Evolutionary conservation across 148 eudicot species (phyloP).

Genomic region (Rhododendron williamsianum): DNA sequence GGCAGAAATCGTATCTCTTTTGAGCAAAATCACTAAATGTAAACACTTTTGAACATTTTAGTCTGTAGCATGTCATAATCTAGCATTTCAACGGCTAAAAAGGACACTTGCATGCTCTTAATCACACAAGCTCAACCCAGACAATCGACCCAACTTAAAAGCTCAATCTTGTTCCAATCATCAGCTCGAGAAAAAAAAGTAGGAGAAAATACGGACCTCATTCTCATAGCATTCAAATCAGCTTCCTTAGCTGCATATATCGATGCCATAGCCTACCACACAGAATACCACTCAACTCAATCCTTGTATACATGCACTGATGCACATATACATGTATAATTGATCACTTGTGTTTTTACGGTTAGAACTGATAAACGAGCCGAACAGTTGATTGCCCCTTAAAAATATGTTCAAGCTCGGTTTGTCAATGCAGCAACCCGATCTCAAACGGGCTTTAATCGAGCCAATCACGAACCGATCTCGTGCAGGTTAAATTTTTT

Average conservation of each 20-base stretch:
- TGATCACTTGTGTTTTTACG: slow-evolving; percentile 77
- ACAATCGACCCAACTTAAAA: not conserved
- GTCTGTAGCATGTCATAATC: not conserved
- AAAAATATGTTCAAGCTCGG: too few relatives aligned
- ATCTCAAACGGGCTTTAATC: too few relatives aligned
- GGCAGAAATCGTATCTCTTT: not conserved
- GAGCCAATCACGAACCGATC: too few relatives aligned
- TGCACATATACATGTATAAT: not conserved
- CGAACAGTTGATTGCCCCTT: not conserved
- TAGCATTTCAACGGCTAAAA: not conserved
- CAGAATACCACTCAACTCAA: not conserved
- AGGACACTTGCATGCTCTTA: not conserved
- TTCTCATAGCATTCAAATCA: slow-evolving; percentile 73
- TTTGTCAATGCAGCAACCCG: too few relatives aligned
- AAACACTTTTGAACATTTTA: not conserved
- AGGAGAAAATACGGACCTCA: slow-evolving; percentile 39
- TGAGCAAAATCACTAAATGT: not conserved
- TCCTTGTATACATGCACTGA: not conserved
- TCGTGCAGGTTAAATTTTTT: too few relatives aligned
- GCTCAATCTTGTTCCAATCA: not conserved
- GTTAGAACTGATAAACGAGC: slow-evolving; percentile 28
- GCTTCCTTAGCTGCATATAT: slow-evolving; percentile 89
- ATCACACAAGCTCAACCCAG: not conserved
- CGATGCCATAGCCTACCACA: slow-evolving; percentile 81
- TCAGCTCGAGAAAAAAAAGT: not conserved